A percentile compares a stretch with the other conserved stretches of the same genome.
Conservation (phyloP, 1,284 basidiomycete species). For the Rhodofomes roseus region DNA sequence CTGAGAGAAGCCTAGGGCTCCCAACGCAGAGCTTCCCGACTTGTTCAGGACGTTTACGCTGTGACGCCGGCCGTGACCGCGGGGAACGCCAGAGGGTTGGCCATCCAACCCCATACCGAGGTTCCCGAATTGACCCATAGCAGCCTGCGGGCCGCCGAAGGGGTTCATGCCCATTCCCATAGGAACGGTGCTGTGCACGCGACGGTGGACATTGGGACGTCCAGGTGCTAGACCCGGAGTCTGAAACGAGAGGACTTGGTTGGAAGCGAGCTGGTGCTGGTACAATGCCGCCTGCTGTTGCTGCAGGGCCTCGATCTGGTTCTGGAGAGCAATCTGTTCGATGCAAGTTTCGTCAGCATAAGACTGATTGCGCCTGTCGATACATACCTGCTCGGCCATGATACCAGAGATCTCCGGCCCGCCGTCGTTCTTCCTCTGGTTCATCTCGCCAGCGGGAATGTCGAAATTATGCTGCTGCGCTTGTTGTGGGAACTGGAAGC, state of each 20-base stretch:
- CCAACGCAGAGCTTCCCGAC: conserved; percentile 37
- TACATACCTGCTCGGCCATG: conserved; percentile 83
- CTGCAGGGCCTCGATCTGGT: conserved; percentile 86
- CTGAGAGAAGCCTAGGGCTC: conserved; percentile 56
- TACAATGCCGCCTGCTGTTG: conserved; percentile 87
- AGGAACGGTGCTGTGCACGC: conserved; percentile 85
- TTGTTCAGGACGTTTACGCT: conserved; percentile 92
- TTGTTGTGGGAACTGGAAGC: conserved; percentile 83
- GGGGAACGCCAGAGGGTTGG: conserved; percentile 61
- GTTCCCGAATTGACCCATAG: conserved; percentile 68
- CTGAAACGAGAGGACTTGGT: conserved; percentile 68
- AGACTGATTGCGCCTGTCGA: neutral
- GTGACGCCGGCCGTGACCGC: conserved; percentile 89
- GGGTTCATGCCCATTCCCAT: conserved; percentile 46
- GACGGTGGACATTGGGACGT: conserved; percentile 66
- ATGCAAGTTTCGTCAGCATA: conserved; percentile 2
- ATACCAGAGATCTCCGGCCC: conserved; percentile 76
- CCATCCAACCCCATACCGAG: conserved; percentile 63
- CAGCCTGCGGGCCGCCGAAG: conserved; percentile 47
- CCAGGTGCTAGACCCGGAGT: conserved; percentile 67
- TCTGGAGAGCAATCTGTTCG: conserved; percentile 80
- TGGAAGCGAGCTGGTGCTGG: conserved; percentile 81
- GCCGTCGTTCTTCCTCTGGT: conserved; percentile 57
- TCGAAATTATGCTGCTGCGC: conserved; percentile 30
- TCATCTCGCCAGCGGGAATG: conserved; percentile 33